phyloP scores from a whole-genome alignment of 192 early-diverging fungal genomes.

The Linnemannia schmuckeri region DNA sequence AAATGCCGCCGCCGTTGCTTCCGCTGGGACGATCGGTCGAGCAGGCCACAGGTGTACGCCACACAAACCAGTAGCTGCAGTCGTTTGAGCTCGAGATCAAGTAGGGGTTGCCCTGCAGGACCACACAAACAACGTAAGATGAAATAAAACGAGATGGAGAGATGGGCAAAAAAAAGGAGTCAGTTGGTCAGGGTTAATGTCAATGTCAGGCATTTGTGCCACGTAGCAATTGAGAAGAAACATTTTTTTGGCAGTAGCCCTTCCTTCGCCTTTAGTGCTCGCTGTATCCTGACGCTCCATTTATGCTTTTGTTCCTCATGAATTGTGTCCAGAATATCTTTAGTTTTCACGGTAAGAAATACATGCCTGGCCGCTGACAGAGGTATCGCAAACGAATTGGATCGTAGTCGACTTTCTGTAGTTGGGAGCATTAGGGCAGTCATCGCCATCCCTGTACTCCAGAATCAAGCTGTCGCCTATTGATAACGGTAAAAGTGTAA shows the following conservation, averaged over 20 bases:
- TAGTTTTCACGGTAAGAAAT: neutral
- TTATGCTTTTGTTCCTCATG: neutral
- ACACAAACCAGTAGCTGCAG: slow-evolving; percentile 54
- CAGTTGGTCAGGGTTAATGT: neutral
- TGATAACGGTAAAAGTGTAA: neutral
- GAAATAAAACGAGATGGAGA: slow-evolving; percentile 1
- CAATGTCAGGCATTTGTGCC: neutral
- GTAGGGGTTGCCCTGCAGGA: slow-evolving; percentile 38
- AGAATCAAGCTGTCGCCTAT: slow-evolving; percentile 49
- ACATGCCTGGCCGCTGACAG: slow-evolving; percentile 48
- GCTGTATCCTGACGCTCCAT: neutral
- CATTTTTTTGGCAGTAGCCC: neutral
- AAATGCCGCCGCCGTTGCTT: slow-evolving; percentile 33
- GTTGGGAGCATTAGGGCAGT: slow-evolving; percentile 25
- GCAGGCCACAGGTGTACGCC: slow-evolving; percentile 57
- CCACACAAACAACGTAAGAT: neutral
- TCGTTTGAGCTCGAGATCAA: slow-evolving; percentile 36
- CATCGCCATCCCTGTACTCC: slow-evolving; percentile 38
- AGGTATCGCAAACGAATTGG: slow-evolving; percentile 48
- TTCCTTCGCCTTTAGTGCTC: neutral
- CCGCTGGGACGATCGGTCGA: slow-evolving; percentile 19
- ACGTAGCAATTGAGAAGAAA: neutral
- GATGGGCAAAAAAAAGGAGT: neutral
- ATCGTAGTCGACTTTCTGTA: slow-evolving; percentile 40
- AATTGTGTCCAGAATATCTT: too few relatives aligned